A percentile compares a stretch with the other conserved stretches of the same genome.
Conservation (phyloP, 805 yeast genomes). For the Nakazawaea ishiwadae region DNA sequence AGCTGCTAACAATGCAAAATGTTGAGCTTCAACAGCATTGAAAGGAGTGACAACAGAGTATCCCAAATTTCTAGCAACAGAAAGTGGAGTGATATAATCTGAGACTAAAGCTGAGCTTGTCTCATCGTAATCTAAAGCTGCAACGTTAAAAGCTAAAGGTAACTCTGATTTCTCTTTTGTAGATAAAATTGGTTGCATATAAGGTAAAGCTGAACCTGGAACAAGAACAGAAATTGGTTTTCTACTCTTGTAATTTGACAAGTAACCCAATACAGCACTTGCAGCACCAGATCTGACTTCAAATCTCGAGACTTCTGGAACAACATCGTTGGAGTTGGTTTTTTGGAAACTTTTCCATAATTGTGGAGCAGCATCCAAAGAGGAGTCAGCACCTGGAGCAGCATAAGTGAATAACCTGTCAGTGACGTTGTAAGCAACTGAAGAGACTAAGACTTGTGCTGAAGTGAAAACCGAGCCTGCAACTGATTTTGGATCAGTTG, state of each 20-base stretch:
- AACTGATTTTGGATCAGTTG: conserved; percentile 50
- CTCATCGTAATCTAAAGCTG: conserved; percentile 70
- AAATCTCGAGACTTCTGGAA: conserved; percentile 56
- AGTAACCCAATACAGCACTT: conserved; percentile 70
- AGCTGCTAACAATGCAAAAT: conserved; percentile 57
- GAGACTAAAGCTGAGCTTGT: conserved; percentile 47
- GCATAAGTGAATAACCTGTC: conserved; percentile 65
- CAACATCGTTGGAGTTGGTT: conserved; percentile 46
- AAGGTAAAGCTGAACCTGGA: conserved; percentile 63
- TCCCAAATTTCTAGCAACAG: conserved; percentile 57
- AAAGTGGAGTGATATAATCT: conserved; percentile 59
- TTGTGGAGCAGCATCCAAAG: conserved; percentile 53
- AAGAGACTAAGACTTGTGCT: conserved; percentile 48
- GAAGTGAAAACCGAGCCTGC: conserved; percentile 47
- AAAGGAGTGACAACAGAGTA: conserved; percentile 70
- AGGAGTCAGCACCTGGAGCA: conserved; percentile 55
- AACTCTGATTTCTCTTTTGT: conserved; percentile 29
- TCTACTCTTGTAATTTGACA: conserved; percentile 18
- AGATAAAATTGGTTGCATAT: conserved; percentile 58
- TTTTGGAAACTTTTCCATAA: conserved; percentile 55
- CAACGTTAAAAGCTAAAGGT: conserved; percentile 68
- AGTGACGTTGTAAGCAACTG: conserved; percentile 48
- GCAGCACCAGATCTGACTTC: conserved; percentile 87
- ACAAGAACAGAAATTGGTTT: conserved; percentile 42
- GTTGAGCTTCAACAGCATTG: conserved; percentile 58